Evolutionary conservation across 371 early-diverging fungal species (phyloP).

Genomic region (Neoconidiobolus thromboides): DNA sequence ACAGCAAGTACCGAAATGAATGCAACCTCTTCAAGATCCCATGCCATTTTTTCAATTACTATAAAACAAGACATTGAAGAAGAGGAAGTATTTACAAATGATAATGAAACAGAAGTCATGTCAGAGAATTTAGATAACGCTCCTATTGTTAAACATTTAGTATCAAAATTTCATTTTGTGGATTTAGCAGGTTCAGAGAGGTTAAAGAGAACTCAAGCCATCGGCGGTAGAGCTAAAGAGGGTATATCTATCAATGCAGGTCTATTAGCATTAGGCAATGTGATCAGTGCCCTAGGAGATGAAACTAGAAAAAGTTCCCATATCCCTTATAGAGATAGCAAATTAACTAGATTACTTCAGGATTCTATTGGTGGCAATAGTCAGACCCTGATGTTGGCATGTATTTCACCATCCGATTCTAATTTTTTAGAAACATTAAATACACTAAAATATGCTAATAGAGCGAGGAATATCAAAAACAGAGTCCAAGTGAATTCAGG

Average conservation of each 20-base stretch:
- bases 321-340: conserved; percentile 95
- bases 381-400: conserved; percentile 83
- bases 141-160: conserved; percentile 13
- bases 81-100: conserved; percentile 19
- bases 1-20: conserved; percentile 97
- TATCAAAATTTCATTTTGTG: conserved; percentile 94
- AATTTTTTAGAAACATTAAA: conserved; percentile 77
- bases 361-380: conserved; percentile 90
- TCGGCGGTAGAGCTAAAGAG: conserved; percentile 90
- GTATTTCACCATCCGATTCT: conserved; percentile 59
- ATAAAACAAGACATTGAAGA: conserved; percentile 21
- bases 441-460: conserved; percentile 81
- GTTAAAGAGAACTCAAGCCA: conserved; percentile 84
- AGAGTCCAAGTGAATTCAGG: conserved; percentile 50
- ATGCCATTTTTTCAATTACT: conserved; percentile 89
- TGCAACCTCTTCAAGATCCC: conserved; percentile 83
- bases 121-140: background rate
- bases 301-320: conserved; percentile 30
- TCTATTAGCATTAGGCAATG: conserved; percentile 94
- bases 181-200: conserved; percentile 99
- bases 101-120: background rate
- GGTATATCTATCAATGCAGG: conserved; percentile 97
- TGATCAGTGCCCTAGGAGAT: conserved; percentile 96
- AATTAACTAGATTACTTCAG: conserved; percentile 91
- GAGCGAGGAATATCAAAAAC: conserved; percentile 75